Base-by-base conservation (phyloP, 1,284 basidiomycete genomes). In the Malassezia slooffiae region DNA sequence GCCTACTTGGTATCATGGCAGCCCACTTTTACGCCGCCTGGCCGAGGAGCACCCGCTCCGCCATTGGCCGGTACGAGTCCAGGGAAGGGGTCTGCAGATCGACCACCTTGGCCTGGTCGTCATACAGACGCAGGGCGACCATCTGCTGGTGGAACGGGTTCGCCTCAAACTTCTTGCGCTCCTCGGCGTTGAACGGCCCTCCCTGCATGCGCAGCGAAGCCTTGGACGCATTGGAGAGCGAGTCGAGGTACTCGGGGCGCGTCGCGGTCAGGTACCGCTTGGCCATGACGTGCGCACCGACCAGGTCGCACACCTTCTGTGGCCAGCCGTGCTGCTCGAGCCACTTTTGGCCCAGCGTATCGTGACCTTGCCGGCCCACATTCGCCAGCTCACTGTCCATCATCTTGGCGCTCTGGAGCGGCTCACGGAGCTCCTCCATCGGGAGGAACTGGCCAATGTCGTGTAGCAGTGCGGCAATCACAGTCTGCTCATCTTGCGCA, bases 391-490 rank as follows among this genome's bases (percentile, higher is more conserved):
- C 54, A 21, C 13, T 5, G n/a, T 34, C 28, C 3, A 29, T 15
- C 36, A 38, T 38, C 4, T 6, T 19, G 5, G n/a, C 23, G 11
- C n/a, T 20, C 5, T 3, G 3, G 7, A 3, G 10, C 10, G 6
- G 22, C n/a, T 22, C 9, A 37, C 57, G 36, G 5, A 35, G 7
- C 19, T 35, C 34, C 10, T 17, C 15, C n/a, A 57, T 43, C 11
- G 66, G 63, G 10, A 70, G 31, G 42, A 68, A 68, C 38, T 67
- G 66, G 8, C 67, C 67, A 21, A 70, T 50, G 37, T 70, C 67
- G 46, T 70, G 67, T 11, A 70, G 45, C 13, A 68, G 53, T 4
- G 67, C 66, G n/a, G 66, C 67, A 29, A 60, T 41, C n/a, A 67
- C 35, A 2, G 66, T 67, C 17, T 42, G 47, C 9, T 57, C 54